A percentile compares a stretch with the other conserved stretches of the same genome.
Conservation (phyloP, 1,284 basidiomycete genomes). For the Ustilago shanxiensis region DNA sequence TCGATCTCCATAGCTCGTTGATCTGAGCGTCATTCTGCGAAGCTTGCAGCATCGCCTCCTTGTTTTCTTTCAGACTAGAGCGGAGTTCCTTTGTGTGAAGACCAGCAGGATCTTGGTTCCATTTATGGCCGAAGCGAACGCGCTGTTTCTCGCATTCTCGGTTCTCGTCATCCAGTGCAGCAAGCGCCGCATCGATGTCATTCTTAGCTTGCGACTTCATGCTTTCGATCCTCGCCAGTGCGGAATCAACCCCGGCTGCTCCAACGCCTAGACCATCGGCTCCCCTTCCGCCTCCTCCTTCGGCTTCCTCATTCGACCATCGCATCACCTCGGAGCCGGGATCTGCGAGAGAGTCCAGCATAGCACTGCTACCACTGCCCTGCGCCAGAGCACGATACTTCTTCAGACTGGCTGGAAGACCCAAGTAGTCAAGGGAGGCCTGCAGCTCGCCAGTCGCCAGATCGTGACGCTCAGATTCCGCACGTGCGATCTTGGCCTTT, state of each 20-base stretch:
- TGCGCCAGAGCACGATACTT: conserved; percentile 83
- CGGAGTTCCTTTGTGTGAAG: conserved; percentile 77
- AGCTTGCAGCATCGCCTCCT: conserved; percentile 82
- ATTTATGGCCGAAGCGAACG: conserved; percentile 86
- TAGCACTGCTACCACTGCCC: conserved; percentile 72
- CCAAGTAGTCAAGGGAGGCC: conserved; percentile 84
- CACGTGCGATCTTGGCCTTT: conserved; percentile 94
- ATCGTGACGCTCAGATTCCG: conserved; percentile 88
- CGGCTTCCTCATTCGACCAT: conserved; percentile 81
- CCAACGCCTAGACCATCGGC: conserved; percentile 74
- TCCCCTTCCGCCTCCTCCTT: conserved; percentile 77
- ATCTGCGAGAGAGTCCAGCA: conserved; percentile 71
- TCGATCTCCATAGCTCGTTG: conserved; percentile 79
- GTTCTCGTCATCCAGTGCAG: conserved; percentile 67
- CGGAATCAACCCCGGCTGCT: conserved; percentile 51
- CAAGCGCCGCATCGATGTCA: conserved; percentile 48
- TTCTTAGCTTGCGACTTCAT: conserved; percentile 42
- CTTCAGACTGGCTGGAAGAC: conserved; percentile 81
- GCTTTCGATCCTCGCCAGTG: conserved; percentile 47
- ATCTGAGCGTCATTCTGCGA: conserved; percentile 84
- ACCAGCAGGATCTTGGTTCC: conserved; percentile 86
- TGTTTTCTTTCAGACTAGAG: conserved; percentile 84
- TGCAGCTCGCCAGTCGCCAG: conserved; percentile 83
- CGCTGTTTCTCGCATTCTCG: conserved; percentile 71
- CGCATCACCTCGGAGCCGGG: conserved; percentile 78